Base-by-base conservation (phyloP, 2,329 filamentous ascomycete species). In the Alternaria sp. region DNA sequence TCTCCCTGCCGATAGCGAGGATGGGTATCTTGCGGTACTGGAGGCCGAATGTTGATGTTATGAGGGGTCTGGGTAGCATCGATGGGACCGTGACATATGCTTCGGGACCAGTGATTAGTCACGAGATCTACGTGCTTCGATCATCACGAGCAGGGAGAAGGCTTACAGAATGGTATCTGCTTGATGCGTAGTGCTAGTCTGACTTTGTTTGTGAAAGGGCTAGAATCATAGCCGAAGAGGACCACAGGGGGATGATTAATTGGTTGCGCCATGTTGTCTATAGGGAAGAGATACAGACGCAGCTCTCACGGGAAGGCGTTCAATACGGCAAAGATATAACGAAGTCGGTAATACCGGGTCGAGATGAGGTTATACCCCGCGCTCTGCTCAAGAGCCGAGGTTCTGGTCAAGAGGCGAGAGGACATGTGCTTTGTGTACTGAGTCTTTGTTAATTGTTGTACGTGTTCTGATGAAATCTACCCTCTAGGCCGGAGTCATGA, bases 11-110 rank as follows among this genome's bases (percentile, higher is more conserved):
- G 52, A 78, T 75, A 24, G 36, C 64, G 5, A 77, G 58, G 39
- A 76, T 54, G 16, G 75, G 75, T 54, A 70, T 79, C 54, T 79
- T 80, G 51, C 79, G 78, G 65, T 81, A 81, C 0, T 73, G 69
- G 7, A 81, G 63, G 30, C 67, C 71, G 61, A 81, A 80, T 12
- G 74, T 75, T 18, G 74, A 63, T 24, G 67, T 67, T 1, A 81
- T 65, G 28, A 77, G 44, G 1, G 79, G 76, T 2, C 79, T 69
- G 1, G 80, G 79, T 67, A 80, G 76, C 76, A 80, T 80, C 8
- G 73, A 75, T 1, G 78, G 77, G 18, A 81, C 78, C 24, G 75
- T 59, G 28, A 81, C 64, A 63, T 79, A 80, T 7, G 74, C 71
- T 71, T 51, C 12, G n/a, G 26, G 4, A 18, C n/a, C 4, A 20